These are phyloP conservation scores for Amanita rubescens DNA, from an alignment of 768 basidiomycete species.

Conservation along the genomic window DNA sequence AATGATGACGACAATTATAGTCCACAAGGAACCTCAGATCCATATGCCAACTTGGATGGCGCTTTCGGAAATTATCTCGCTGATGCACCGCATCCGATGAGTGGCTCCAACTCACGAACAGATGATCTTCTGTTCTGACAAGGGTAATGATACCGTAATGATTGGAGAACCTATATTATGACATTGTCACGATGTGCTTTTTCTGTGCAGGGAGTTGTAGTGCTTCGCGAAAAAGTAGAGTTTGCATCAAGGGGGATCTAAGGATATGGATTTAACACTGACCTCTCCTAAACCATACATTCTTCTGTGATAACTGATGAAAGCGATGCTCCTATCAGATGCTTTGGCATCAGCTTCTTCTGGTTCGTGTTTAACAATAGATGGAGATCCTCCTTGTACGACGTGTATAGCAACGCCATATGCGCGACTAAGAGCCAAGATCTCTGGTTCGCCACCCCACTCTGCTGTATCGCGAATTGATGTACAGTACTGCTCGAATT, in stretches of 20 bases:
- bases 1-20: constrained; percentile 36
- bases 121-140: constrained; percentile 54
- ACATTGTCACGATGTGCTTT: constrained; percentile 8
- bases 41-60: constrained; percentile 76
- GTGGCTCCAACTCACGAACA: constrained; percentile 29
- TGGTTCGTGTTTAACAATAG: constrained; percentile 79
- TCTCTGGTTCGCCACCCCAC: constrained; percentile 99
- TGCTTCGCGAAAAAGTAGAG: constrained; percentile 42
- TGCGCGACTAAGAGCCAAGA: constrained; percentile 76
- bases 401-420: constrained; percentile 87
- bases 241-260: background rate
- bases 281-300: constrained; percentile 98
- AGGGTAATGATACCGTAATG: background rate
- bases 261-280: background rate
- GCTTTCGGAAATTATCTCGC: constrained; percentile 70
- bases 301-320: constrained; percentile 87
- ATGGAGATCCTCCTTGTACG: constrained; percentile 74
- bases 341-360: constrained; percentile 22
- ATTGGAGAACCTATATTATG: background rate
- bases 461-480: constrained; percentile 75
- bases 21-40: constrained; percentile 43
- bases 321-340: constrained; percentile 35
- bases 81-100: constrained; percentile 66
- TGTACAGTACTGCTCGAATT: constrained; percentile 71
- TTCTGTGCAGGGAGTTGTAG: constrained; percentile 79